phyloP scores from a whole-genome alignment of 768 basidiomycete genomes.

The Sarcodon aspratus region DNA sequence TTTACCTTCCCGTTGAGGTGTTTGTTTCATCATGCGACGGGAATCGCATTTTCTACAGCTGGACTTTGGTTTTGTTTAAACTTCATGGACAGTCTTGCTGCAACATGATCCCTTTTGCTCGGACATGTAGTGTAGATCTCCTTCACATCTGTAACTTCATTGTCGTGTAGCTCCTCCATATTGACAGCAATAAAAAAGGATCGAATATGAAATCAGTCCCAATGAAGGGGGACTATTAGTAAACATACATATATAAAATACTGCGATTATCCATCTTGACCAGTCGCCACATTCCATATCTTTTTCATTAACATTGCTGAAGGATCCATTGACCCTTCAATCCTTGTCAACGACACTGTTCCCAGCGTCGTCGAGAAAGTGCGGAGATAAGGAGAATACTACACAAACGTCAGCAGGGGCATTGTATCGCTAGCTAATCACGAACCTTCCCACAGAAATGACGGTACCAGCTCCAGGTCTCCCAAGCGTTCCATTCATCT shows the following conservation, averaged over 20 bases:
- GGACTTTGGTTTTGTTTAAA: too few relatives aligned
- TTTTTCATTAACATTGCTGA: constrained; percentile 48
- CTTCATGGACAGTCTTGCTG: too few relatives aligned
- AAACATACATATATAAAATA: neutral
- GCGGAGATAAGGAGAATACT: constrained; percentile 77
- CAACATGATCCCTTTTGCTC: too few relatives aligned
- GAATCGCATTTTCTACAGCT: too few relatives aligned
- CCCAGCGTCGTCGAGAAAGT: constrained; percentile 63
- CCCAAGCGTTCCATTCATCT: constrained; percentile 76
- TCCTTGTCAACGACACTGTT: constrained; percentile 55
- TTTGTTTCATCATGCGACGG: too few relatives aligned
- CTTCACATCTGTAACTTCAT: too few relatives aligned
- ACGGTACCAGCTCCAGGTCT: constrained; percentile 86
- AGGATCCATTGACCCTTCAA: constrained; percentile 46
- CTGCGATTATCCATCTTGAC: constrained; percentile 30
- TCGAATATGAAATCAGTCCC: too few relatives aligned
- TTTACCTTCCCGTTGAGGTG: too few relatives aligned
- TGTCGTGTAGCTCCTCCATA: too few relatives aligned
- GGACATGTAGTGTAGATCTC: too few relatives aligned
- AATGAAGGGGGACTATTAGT: too few relatives aligned
- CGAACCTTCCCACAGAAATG: constrained; percentile 78
- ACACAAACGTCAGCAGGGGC: neutral
- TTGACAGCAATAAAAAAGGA: too few relatives aligned
- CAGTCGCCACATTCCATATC: constrained; percentile 63
- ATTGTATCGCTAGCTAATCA: constrained; percentile 3